A percentile compares a stretch with the other conserved stretches of the same genome.
These are phyloP conservation scores for Amniculicola lignicola DNA, from an alignment of 495 filamentous ascomycete genomes.

Conservation along the genomic window DNA sequence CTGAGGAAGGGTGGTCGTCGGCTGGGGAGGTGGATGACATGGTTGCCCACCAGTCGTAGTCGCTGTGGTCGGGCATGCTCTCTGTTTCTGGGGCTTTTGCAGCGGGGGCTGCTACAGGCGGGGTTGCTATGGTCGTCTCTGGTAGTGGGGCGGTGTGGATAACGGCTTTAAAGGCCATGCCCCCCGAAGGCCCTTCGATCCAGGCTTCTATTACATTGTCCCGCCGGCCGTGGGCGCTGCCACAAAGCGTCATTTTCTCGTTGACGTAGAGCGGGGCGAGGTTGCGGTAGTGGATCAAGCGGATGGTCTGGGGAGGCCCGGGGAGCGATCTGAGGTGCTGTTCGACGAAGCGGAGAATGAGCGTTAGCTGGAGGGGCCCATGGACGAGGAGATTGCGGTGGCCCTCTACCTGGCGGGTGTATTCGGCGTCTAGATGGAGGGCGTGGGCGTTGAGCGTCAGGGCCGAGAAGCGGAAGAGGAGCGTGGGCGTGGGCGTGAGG, in stretches of 20 bases:
- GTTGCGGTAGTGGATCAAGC: constrained; percentile 71
- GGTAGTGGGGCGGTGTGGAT: constrained; percentile 24
- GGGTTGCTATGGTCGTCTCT: no score
- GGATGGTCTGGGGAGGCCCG: constrained; percentile 39
- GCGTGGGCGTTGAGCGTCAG: constrained; percentile 82
- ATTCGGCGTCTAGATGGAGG: constrained; percentile 77
- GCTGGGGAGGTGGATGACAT: no score
- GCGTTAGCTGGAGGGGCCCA: constrained; percentile 73
- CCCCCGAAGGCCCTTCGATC: constrained; percentile 38
- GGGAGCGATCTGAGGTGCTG: constrained; percentile 44
- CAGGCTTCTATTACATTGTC: constrained; percentile 33
- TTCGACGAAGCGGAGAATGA: constrained; percentile 66
- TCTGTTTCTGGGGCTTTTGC: no score
- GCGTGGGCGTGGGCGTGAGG: constrained; percentile 58
- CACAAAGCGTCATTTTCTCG: constrained; percentile 49
- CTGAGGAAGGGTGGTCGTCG: no score
- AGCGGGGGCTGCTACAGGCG: no score
- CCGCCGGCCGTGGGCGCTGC: background rate
- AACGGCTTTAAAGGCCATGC: constrained; percentile 40
- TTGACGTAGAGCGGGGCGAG: constrained; percentile 75
- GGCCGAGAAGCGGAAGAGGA: constrained; percentile 82
- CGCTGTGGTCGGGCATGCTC: no score
- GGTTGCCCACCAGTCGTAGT: no score
- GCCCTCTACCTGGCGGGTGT: constrained; percentile 67
- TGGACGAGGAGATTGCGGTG: constrained; percentile 75